Conservation (phyloP, 768 basidiomycete genomes). For the Auricularia auricula-judae region DNA sequence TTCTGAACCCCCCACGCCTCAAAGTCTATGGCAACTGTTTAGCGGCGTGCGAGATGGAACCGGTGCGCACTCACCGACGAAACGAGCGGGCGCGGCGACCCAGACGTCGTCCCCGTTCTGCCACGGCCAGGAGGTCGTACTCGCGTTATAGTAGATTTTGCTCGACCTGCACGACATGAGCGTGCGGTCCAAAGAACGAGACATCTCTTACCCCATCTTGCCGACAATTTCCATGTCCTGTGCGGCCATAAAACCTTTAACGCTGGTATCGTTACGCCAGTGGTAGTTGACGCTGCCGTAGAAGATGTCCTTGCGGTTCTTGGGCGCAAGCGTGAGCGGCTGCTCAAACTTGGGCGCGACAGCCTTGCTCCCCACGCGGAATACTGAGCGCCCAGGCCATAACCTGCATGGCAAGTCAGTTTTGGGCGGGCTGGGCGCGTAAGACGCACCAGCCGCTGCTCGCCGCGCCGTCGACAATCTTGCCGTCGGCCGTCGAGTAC, state of each 20-base stretch:
- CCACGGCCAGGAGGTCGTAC: background rate
- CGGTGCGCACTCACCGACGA: background rate
- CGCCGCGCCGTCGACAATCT: background rate
- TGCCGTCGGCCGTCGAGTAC: background rate
- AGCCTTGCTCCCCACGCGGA: background rate
- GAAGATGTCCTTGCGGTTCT: constrained; percentile 1
- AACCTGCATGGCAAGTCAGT: background rate
- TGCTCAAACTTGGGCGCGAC: background rate
- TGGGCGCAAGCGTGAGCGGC: background rate
- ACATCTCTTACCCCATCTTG: background rate
- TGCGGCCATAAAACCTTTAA: background rate
- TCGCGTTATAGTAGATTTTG: background rate
- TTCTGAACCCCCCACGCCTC: background rate
- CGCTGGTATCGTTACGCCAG: background rate
- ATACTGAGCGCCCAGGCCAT: background rate
- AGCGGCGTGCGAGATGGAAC: too few relatives aligned
- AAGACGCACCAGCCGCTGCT: background rate
- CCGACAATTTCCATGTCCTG: background rate
- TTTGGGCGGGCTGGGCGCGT: background rate
- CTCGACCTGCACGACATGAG: background rate
- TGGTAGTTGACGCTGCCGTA: background rate
- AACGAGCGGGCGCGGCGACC: background rate
- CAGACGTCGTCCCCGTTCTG: background rate
- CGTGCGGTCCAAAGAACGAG: background rate
- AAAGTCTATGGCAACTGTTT: background rate